These are phyloP conservation scores for Penicillium sp. DNA, from an alignment of 2,329 filamentous ascomycete genomes.

Conservation along the genomic window DNA sequence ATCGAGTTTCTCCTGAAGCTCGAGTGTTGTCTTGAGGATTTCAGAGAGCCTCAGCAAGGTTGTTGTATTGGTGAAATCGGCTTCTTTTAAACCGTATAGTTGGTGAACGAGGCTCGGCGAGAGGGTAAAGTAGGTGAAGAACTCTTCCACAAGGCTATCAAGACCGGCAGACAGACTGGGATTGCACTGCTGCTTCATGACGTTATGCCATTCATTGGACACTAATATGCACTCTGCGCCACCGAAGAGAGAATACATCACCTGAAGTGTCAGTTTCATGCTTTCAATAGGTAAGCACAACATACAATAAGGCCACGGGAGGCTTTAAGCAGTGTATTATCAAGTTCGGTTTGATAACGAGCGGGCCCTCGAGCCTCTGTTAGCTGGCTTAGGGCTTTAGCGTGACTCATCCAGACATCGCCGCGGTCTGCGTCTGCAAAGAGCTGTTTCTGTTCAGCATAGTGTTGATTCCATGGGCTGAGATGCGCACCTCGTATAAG, in stretches of 20 bases:
- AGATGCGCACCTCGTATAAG: constrained; percentile 32
- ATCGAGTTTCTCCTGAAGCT: constrained; percentile 27
- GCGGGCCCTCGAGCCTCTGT: constrained; percentile 29
- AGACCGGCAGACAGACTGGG: constrained; percentile 19
- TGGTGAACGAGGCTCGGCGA: constrained; percentile 34
- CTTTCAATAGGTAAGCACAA: background rate
- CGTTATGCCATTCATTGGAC: constrained; percentile 31
- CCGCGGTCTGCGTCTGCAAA: constrained; percentile 32
- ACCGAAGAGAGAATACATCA: constrained; percentile 39
- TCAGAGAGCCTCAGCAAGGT: constrained; percentile 22
- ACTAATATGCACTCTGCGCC: constrained; percentile 33
- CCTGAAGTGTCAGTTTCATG: constrained; percentile 22
- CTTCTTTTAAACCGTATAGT: constrained; percentile 28
- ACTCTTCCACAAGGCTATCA: constrained; percentile 30
- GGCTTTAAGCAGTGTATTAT: constrained; percentile 31
- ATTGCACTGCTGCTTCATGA: constrained; percentile 31
- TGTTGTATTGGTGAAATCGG: constrained; percentile 18
- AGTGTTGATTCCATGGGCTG: background rate
- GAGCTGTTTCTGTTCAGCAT: constrained; percentile 27
- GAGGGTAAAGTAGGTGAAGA: constrained; percentile 34
- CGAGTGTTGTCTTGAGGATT: constrained; percentile 24
- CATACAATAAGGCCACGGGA: constrained; percentile 34
- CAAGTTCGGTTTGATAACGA: constrained; percentile 29
- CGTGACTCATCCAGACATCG: constrained; percentile 38
- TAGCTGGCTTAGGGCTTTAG: constrained; percentile 33